phyloP scores from a whole-genome alignment of 2,329 filamentous ascomycete species.

The Aureobasidium lini region DNA sequence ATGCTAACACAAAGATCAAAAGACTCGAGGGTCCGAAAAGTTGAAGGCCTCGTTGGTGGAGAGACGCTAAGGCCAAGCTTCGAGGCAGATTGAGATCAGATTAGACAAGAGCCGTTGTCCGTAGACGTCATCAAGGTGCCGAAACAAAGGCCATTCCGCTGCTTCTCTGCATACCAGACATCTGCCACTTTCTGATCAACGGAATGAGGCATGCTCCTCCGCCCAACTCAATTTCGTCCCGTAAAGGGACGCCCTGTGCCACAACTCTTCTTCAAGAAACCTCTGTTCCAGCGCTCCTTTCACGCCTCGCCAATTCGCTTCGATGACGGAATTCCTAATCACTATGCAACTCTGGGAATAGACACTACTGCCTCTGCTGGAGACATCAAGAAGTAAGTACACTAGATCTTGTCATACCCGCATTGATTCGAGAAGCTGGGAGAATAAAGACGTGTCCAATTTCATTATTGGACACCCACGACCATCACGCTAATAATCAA shows the following conservation, averaged over 20 bases:
- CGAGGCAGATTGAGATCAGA: conserved; percentile 1
- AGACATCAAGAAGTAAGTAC: conserved; percentile 73
- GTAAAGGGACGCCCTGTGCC: not conserved
- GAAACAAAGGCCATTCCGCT: not conserved
- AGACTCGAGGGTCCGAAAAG: not conserved
- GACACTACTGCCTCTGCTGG: conserved; percentile 57
- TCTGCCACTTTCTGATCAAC: not conserved
- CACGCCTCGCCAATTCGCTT: conserved; percentile 35
- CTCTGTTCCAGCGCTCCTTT: conserved; percentile 27
- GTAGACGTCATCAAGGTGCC: not conserved
- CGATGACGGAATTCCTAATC: conserved; percentile 44
- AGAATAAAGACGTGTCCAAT: too few relatives aligned
- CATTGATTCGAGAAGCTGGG: too few relatives aligned
- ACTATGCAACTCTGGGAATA: conserved; percentile 80
- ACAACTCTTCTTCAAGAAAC: not conserved
- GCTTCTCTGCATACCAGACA: not conserved
- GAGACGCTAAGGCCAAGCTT: not conserved
- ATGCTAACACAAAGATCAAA: not conserved
- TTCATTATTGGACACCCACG: not conserved
- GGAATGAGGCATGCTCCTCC: conserved; percentile 17
- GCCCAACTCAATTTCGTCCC: conserved; percentile 1
- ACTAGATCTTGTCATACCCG: not conserved
- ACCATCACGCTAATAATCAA: not conserved
- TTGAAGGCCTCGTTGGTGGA: not conserved
- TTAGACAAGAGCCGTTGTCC: not conserved